Evolutionary conservation across 1,284 basidiomycete genomes (phyloP), one percentile per base, ranked within the genome.

Genomic region (Mycocalia duriaeana): DNA sequence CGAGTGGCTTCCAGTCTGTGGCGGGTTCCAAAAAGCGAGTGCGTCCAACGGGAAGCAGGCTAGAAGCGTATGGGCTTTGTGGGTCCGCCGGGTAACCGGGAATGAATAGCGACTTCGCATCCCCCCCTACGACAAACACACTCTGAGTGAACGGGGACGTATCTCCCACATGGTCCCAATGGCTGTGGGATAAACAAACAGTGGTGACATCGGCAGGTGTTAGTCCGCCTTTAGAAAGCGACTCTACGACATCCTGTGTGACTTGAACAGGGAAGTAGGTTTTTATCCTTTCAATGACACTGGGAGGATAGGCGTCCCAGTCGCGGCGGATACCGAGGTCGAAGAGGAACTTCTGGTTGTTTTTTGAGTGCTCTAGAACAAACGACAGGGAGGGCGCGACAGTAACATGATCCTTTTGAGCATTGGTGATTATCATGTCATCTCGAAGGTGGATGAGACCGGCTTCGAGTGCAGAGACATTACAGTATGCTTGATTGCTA

Each of bases 241-340:
- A 75, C 37, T 78, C 73, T 0, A 62, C 62, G 7, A 73, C 76
- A 48, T 72, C 69, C 48, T 78, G 71, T 1, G 63, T 55, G 6
- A 75, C 58, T 6, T 57, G 50, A 22, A 69, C 55, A 8, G 61
- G 58, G 37, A 64, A 66, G 4, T 55, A 49, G 11, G 54, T 49
- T 26, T 60, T 54, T 36, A 70, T 53, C 57, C 53, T 60, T 38
- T 67, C 46, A 43, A 62, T 56, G 16, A 58, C 48, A 0, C 50
- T 55, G 0, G 71, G 72, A 0, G 76, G 69, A 37, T 68, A 67
- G 5, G 58, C 67, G n/a, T 72, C 59, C 57, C 66, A 61, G 56
- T 81, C 73, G 31, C 68, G 68, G 23, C 74, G 69, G 18, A 74
- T 67, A 14, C 79, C 78, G 13, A 81, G 68, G 53, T 81, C 79